These are phyloP conservation scores for Pichia sp. DNA, from an alignment of 1,139 yeast genomes.

Conservation along the genomic window DNA sequence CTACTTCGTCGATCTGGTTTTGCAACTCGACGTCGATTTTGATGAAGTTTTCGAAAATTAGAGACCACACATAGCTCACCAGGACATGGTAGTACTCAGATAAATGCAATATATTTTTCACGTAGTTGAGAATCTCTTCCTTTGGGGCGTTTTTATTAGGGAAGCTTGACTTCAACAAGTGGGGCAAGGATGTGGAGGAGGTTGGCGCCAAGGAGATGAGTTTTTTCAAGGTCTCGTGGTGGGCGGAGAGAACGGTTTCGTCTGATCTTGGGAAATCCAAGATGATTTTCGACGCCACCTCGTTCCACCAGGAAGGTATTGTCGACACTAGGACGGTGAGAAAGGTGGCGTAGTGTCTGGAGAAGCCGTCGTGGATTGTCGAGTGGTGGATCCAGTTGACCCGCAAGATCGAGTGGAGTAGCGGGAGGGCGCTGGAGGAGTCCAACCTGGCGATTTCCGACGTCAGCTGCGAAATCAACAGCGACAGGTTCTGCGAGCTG, in stretches of 20 bases:
- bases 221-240: conserved; percentile 63
- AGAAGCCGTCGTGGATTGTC: conserved; percentile 31
- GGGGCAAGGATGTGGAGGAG: conserved; percentile 61
- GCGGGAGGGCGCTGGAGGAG: conserved; percentile 34
- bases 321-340: conserved; percentile 76
- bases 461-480: conserved; percentile 44
- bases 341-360: conserved; percentile 60
- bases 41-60: conserved; percentile 73
- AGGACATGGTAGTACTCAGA: conserved; percentile 71
- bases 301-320: conserved; percentile 84
- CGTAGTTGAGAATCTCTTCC: conserved; percentile 55
- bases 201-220: conserved; percentile 77
- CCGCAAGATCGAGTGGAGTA: conserved; percentile 49
- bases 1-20: conserved; percentile 79
- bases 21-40: conserved; percentile 92
- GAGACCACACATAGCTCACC: conserved; percentile 70
- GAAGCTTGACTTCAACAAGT: conserved; percentile 51
- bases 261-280: conserved; percentile 43
- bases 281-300: conserved; percentile 65
- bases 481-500: conserved; percentile 38
- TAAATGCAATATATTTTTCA: conserved; percentile 55
- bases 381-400: conserved; percentile 54
- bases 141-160: conserved; percentile 76
- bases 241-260: conserved; percentile 35
- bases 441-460: conserved; percentile 52